Evolutionary conservation across 1,284 basidiomycete genomes (phyloP).

Genomic region (Microbotryum silenes-acaulis): DNA sequence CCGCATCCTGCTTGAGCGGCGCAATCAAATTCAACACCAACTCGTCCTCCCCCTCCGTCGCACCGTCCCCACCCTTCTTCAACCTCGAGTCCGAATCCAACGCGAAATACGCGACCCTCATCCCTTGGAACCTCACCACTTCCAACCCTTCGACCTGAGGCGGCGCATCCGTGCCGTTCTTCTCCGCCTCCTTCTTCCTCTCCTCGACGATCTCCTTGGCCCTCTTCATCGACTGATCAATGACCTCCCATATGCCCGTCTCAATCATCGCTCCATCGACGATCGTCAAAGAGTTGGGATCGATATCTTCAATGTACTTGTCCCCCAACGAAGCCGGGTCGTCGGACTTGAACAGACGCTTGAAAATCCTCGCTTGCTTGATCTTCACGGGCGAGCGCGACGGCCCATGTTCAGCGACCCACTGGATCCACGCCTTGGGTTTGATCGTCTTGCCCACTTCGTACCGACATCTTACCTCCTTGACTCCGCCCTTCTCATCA

Average conservation of each 20-base stretch:
- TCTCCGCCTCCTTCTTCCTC: slow-evolving; percentile 52
- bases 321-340: slow-evolving; percentile 62
- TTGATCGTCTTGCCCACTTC: slow-evolving; percentile 54
- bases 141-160: slow-evolving; percentile 85
- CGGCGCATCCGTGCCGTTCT: slow-evolving; percentile 49
- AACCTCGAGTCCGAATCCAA: slow-evolving; percentile 77
- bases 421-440: slow-evolving; percentile 94
- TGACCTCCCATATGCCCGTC: slow-evolving; percentile 78
- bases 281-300: slow-evolving; percentile 68
- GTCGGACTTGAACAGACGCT: slow-evolving; percentile 88
- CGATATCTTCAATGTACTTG: slow-evolving; percentile 65
- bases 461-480: slow-evolving; percentile 73
- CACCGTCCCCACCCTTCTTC: slow-evolving; percentile 53
- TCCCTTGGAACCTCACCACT: slow-evolving; percentile 90
- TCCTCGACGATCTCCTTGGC: slow-evolving; percentile 60
- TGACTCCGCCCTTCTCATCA: slow-evolving; percentile 63
- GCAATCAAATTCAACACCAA: slow-evolving; percentile 90
- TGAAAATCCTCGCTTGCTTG: slow-evolving; percentile 86
- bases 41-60: slow-evolving; percentile 50
- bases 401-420: slow-evolving; percentile 80
- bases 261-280: slow-evolving; percentile 77
- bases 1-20: slow-evolving; percentile 79
- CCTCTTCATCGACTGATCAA: slow-evolving; percentile 58
- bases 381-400: slow-evolving; percentile 72
- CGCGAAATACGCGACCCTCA: slow-evolving; percentile 91